These are phyloP conservation scores for Ceratocystis destructans DNA, from an alignment of 2,329 filamentous ascomycete genomes.

Conservation along the genomic window DNA sequence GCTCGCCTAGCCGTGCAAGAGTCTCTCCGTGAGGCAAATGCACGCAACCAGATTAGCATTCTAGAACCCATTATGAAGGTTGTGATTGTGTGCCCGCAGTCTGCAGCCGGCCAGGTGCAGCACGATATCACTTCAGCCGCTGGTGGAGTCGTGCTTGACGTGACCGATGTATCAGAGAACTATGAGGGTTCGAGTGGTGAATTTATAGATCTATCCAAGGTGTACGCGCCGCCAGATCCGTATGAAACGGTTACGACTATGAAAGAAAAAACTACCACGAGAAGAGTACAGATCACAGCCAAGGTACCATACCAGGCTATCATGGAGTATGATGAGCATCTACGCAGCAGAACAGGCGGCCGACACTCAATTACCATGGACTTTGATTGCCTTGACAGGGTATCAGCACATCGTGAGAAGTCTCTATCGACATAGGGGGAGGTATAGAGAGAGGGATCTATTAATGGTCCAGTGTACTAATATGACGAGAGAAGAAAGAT, in stretches of 20 bases:
- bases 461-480: not conserved
- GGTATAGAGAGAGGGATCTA: not conserved
- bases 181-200: constrained; percentile 21
- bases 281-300: constrained; percentile 57
- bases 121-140: constrained; percentile 64
- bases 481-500: not conserved
- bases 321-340: constrained; percentile 82
- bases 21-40: constrained; percentile 49
- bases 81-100: constrained; percentile 73
- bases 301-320: constrained; percentile 91
- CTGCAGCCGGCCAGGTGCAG: constrained; percentile 64
- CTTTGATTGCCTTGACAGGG: constrained; percentile 43
- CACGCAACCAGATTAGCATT: constrained; percentile 43
- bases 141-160: constrained; percentile 58
- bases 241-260: constrained; percentile 50
- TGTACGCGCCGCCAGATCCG: constrained; percentile 82
- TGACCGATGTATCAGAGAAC: constrained; percentile 39
- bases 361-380: constrained; percentile 49
- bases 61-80: constrained; percentile 93
- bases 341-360: constrained; percentile 78
- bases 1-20: constrained; percentile 49
- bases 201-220: constrained; percentile 54
- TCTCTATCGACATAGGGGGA: constrained; percentile 25
- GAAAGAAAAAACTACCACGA: constrained; percentile 35
- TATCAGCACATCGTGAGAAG: constrained; percentile 42